These are phyloP conservation scores for Saccharum hybrid DNA, from an alignment of 202 grass and related monocot genomes.

Conservation along the genomic window DNA sequence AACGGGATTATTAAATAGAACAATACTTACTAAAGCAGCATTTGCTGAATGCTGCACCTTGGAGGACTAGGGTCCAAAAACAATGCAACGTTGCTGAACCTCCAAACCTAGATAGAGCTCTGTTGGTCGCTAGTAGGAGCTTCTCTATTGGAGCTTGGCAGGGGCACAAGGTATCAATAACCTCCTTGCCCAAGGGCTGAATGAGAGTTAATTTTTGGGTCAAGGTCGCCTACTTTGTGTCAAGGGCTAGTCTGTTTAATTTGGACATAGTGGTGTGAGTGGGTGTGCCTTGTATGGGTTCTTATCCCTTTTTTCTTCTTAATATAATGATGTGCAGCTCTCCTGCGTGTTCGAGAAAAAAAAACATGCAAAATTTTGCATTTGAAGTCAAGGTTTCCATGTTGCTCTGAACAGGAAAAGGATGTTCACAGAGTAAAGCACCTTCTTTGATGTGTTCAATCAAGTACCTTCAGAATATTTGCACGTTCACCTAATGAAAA, in stretches of 20 bases:
- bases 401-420: slow-evolving; percentile 5
- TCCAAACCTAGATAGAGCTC: no score
- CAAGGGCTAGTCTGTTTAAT: background rate
- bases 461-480: slow-evolving; percentile 83
- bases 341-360: background rate
- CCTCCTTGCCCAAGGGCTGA: no score
- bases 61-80: background rate
- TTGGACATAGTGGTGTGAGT: no score
- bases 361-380: slow-evolving; percentile 2
- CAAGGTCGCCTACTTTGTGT: no score
- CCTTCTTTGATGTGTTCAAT: slow-evolving; percentile 3
- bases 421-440: background rate
- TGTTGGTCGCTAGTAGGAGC: no score
- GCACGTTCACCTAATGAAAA: slow-evolving; percentile 86
- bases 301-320: no score
- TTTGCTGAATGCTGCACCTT: slow-evolving; percentile 15
- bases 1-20: background rate
- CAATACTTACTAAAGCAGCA: slow-evolving; percentile 3
- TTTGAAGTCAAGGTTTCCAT: slow-evolving; percentile 28
- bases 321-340: no score
- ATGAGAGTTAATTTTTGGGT: no score
- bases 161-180: no score
- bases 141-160: no score
- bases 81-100: no score
- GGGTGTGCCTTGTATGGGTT: no score